A percentile compares a stretch with the other conserved stretches of the same genome.
Conservation (phyloP, 2,329 filamentous ascomycete species). For the Aspergillus sp. region DNA sequence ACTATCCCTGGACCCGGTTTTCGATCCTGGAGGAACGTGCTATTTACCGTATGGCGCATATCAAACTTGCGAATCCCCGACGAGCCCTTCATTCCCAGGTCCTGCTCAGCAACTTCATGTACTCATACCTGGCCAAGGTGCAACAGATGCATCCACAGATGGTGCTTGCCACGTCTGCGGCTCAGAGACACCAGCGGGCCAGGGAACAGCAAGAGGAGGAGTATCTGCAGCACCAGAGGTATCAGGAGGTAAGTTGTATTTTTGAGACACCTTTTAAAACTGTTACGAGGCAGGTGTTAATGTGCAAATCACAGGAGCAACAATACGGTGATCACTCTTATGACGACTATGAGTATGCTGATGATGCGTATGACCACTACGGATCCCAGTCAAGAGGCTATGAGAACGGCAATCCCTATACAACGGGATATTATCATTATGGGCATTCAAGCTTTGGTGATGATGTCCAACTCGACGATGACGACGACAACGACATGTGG, state of each 20-base stretch:
- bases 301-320: slow-evolving; percentile 11
- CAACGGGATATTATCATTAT: slow-evolving; percentile 30
- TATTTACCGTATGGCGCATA: slow-evolving; percentile 97
- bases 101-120: slow-evolving; percentile 98
- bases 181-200: slow-evolving; percentile 50
- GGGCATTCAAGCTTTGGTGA: slow-evolving; percentile 35
- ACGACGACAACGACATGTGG: slow-evolving; percentile 45
- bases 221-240: slow-evolving; percentile 39
- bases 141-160: slow-evolving; percentile 98
- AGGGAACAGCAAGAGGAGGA: slow-evolving; percentile 33
- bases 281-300: neutral
- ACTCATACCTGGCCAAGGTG: slow-evolving; percentile 95
- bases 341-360: slow-evolving; percentile 46
- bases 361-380: slow-evolving; percentile 32
- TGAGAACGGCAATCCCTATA: slow-evolving; percentile 31
- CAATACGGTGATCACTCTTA: slow-evolving; percentile 35
- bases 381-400: slow-evolving; percentile 31
- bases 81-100: slow-evolving; percentile 90
- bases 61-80: slow-evolving; percentile 95
- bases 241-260: slow-evolving; percentile 35
- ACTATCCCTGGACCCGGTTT: slow-evolving; percentile 94
- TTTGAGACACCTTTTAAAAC: neutral
- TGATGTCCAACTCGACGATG: slow-evolving; percentile 34
- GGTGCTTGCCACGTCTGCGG: slow-evolving; percentile 71
- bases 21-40: slow-evolving; percentile 91